Conservation (phyloP, 768 basidiomycete genomes). For the Amyloporia xantha region DNA sequence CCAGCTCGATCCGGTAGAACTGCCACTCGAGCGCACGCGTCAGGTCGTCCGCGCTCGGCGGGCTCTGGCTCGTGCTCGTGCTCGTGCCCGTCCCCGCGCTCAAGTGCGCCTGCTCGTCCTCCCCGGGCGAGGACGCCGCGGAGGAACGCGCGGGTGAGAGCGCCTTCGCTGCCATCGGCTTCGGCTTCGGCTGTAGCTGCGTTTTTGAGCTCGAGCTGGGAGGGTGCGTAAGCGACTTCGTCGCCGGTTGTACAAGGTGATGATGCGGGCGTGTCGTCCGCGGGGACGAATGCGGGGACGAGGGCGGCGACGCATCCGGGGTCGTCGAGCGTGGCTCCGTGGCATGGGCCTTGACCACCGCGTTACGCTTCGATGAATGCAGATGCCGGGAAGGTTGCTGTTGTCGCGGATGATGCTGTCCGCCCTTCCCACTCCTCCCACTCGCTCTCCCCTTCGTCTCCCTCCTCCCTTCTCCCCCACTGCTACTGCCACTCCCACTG, state of each 20-base stretch:
- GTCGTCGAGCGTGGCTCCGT: not conserved
- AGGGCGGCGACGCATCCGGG: not conserved
- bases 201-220: not conserved
- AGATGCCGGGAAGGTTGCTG: not conserved
- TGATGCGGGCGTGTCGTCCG: not conserved
- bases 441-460: too few relatives aligned
- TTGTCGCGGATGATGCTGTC: not conserved
- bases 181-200: not conserved
- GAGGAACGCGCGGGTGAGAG: not conserved
- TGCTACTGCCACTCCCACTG: not conserved
- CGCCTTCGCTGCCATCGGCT: not conserved
- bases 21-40: conserved; percentile 81
- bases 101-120: too few relatives aligned
- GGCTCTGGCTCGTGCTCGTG: conserved; percentile 1
- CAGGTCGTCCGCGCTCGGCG: conserved; percentile 46
- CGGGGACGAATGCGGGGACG: not conserved
- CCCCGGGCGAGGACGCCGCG: not conserved
- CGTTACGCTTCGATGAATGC: not conserved
- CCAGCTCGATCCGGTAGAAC: conserved; percentile 88
- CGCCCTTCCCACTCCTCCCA: not conserved
- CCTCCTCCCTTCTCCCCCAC: not conserved
- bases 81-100: not conserved
- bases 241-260: not conserved
- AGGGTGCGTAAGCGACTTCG: not conserved
- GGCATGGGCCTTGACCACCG: not conserved